Base-by-base conservation (phyloP, 1,284 basidiomycete species). In the Boletus hoseneyae region DNA sequence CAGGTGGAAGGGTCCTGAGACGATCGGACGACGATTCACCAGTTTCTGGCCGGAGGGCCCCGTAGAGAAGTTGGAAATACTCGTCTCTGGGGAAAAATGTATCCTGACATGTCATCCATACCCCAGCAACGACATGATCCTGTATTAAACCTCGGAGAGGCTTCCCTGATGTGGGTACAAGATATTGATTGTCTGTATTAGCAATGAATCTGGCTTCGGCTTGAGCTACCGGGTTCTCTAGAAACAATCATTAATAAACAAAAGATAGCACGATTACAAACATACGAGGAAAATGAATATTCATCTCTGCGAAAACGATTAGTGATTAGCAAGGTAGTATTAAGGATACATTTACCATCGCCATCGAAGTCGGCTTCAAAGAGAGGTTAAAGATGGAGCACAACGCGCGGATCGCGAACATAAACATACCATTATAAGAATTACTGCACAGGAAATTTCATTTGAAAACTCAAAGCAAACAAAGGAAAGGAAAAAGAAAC, bases 101-200 rank as follows among this genome's bases (percentile, higher is more conserved):
- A 61, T 96, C 90, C 68, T 95, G 95, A 68, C 86, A 89, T 47
- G 97, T 98, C 93, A 99, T 97, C 94, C 96, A 98, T 18, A 98
- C 90, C 57, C 93, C 97, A 16, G 97, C 94, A 35, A 98, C 96
- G 53, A 99, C 93, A 65, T 99, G 97, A 73, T 99, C 97, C 70
- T 99, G 97, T 61, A 99, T 99, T 25, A 99, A 77, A 69, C 97
- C 97, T 67, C 97, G 93, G 34, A 99, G 79, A 27, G 97, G 97
- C 65, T 95, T 96, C 60, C 97, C 97, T 21, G 96, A 98, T 10
- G 97, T 99, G 12, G 97, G 95, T 7, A 97, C 94, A 16, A 99
- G 82, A 70, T 99, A 99, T 71, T 99, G 97, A 64, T 97, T 97
- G 71, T 99, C 95, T 19, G 95, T 99, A 70, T 98, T 98, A 57